Base-by-base conservation (phyloP, 2,329 filamentous ascomycete species). In the Calonectria montana region DNA sequence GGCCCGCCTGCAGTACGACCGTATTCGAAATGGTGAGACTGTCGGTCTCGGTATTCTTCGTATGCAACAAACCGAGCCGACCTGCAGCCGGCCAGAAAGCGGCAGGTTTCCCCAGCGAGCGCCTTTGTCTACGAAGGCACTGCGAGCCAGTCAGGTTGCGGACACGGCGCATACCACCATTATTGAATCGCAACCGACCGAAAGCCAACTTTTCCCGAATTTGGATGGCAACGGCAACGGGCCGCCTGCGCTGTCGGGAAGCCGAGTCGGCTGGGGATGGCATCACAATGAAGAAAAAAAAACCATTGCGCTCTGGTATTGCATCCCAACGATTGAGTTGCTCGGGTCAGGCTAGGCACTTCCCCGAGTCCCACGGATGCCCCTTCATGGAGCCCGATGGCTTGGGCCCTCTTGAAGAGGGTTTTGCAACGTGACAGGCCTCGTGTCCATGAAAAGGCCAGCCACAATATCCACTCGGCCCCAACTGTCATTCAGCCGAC, bases 401-500 rank as follows among this genome's bases (percentile, higher is more conserved):
- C 57, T 62, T 62, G 39, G 37, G 39, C 31, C 55, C 43, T 62
- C 53, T 67, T 8, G 43, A 23, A 59, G 43, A 68, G 65, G 65
- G 65, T 23, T 62, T 45, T 66, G 48, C 41, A 41, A 53, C 31
- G 53, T 74, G 67, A 67, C 59, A 59, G 67, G 53, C 53, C 65
- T 65, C 69, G 71, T 75, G 70, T 72, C 72, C 77, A 67, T 70
- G 63, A 48, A 39, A 65, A 71, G 43, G 57, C 37, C 65, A 69
- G 66, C 66, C 61, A 71, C 70, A 21, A 67, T 64, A 77, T 65
- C 74, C 75, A 74, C 76, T 55, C 35, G 65, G 70, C 69, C 55
- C 77, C 73, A 76, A 72, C 71, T 78, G 75, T 72, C 77, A 78
- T 72, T 71, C 74, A 75, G 61, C 74, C 66, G 66, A 69, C 75